A percentile compares a stretch with the other conserved stretches of the same genome.
Evolutionary conservation across 257 asterid species (phyloP).

Genomic region (Solanum chmielewskii): DNA sequence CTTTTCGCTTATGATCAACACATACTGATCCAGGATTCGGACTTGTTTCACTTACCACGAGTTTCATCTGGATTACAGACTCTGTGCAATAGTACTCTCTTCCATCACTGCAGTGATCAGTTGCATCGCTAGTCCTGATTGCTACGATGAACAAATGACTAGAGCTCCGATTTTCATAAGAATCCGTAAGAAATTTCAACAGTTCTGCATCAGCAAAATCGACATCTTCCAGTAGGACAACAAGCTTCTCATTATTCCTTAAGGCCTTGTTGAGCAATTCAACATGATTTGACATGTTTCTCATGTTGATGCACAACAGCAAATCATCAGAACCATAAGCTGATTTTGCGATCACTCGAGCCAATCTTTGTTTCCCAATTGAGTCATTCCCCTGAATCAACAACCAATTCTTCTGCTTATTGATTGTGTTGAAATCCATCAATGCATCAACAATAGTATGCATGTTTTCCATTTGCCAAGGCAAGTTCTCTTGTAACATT

Average conservation of each 20-base stretch:
- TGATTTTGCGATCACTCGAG: slow-evolving; percentile 37
- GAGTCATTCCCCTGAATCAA: slow-evolving; percentile 59
- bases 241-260: slow-evolving; percentile 26
- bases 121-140: slow-evolving; percentile 7
- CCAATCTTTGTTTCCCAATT: slow-evolving; percentile 47
- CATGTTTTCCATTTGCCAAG: slow-evolving; percentile 58
- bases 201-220: slow-evolving; percentile 45
- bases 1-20: slow-evolving; percentile 42
- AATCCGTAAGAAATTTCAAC: slow-evolving; percentile 25
- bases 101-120: neutral
- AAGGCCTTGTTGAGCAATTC: slow-evolving; percentile 39
- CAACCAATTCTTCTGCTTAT: slow-evolving; percentile 25
- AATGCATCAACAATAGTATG: slow-evolving; percentile 32
- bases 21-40: neutral
- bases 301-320: slow-evolving; percentile 33
- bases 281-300: slow-evolving; percentile 2
- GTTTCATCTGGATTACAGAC: slow-evolving; percentile 33
- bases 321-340: slow-evolving; percentile 50
- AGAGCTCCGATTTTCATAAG: slow-evolving; percentile 11
- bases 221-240: slow-evolving; percentile 45
- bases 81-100: neutral
- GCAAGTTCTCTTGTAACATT: slow-evolving; percentile 40
- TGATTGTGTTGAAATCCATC: slow-evolving; percentile 2
- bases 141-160: slow-evolving; percentile 35
- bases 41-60: slow-evolving; percentile 12